Evolutionary conservation across 108 stramenopile species (phyloP), one percentile per base, ranked within the genome.

Genomic region (Cylindrotheca fusiformis): DNA sequence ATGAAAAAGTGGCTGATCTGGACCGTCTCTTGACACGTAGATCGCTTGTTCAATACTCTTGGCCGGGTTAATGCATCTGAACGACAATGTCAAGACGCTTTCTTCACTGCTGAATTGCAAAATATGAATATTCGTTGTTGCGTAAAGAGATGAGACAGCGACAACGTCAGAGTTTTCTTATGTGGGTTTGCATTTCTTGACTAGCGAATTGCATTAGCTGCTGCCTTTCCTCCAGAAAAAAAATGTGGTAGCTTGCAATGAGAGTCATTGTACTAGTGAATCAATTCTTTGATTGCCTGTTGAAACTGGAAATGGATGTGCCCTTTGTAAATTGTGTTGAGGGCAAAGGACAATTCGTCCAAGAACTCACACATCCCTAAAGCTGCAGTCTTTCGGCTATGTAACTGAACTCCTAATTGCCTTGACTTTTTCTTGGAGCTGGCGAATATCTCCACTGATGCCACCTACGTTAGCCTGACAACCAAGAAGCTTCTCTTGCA

Each of bases 401-500:
- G 62, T 2, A 99, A 81, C 57, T 97, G 86, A 8, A 90, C 67
- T 0, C 81, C 94, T 69, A 98, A 76, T n/a, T 82, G 76, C 28
- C 88, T 65, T 5, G 84, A 84, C n/a, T 52, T 97, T 96, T 32
- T 96, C 94, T 81, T 98, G 98, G 19, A 99, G 76, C 33, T 91
- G 81, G 36, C 88, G 85, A 68, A 99, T 99, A 58, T 99, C 99
- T 4, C 88, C 94, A 32, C 86, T 89, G 55, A 99, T 86, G 21
- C 95, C 96, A 41, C 97, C 97, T 29, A 99, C 75, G 68, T 99
- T 97, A 1, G 97, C 96, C 69, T 99, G 97, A 69, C 99, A 99
- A 4, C 98, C 97, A 33, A 96, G 80, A 22, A 99, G 73, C 95
- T 97, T 93, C 80, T 95, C 93, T 61, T 98, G 97, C 85, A 99